Percentiles rank a stretch among this genome's conserved stretches.
Evolutionary conservation across 1,284 basidiomycete genomes (phyloP).

Genomic region (Pseudozyma tsukubaensis): DNA sequence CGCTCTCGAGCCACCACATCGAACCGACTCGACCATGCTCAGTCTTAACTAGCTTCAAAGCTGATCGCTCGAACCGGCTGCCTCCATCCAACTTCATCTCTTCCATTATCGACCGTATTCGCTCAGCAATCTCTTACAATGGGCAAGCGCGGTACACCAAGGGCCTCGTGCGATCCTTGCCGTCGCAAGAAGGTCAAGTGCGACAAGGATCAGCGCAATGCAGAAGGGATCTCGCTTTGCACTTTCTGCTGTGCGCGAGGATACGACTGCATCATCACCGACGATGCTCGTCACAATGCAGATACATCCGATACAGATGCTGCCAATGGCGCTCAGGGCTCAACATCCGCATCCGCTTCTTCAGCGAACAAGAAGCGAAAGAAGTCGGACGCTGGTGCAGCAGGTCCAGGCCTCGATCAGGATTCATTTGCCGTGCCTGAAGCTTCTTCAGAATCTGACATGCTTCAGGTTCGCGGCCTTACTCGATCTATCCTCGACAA

Average conservation of each 20-base stretch:
- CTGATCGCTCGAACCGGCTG: too few relatives aligned
- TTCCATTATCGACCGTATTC: too few relatives aligned
- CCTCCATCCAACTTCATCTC: too few relatives aligned
- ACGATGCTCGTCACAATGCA: conserved; percentile 21
- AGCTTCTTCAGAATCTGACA: conserved; percentile 15
- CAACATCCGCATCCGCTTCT: conserved; percentile 2
- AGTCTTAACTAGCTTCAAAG: too few relatives aligned
- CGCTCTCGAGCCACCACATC: too few relatives aligned
- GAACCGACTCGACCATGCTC: too few relatives aligned
- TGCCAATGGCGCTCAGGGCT: conserved; percentile 3
- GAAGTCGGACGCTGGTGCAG: conserved; percentile 10
- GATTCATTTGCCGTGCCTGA: conserved; percentile 16
- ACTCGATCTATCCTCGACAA: conserved; percentile 36
- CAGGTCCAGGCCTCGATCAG: background rate
- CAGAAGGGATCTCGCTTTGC: conserved; percentile 41
- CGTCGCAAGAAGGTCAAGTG: conserved; percentile 52
- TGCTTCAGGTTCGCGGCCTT: conserved; percentile 40
- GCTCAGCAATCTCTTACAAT: too few relatives aligned
- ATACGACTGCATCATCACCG: conserved; percentile 43
- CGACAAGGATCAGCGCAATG: conserved; percentile 48
- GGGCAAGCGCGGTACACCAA: conserved; percentile 46
- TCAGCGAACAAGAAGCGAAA: conserved; percentile 29
- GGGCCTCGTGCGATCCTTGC: conserved; percentile 53
- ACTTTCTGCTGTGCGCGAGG: conserved; percentile 38
- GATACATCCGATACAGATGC: conserved; percentile 23